A percentile compares a stretch with the other conserved stretches of the same genome.
Evolutionary conservation across 179 eudicot species (phyloP).

Genomic region (Pouteria campechiana): DNA sequence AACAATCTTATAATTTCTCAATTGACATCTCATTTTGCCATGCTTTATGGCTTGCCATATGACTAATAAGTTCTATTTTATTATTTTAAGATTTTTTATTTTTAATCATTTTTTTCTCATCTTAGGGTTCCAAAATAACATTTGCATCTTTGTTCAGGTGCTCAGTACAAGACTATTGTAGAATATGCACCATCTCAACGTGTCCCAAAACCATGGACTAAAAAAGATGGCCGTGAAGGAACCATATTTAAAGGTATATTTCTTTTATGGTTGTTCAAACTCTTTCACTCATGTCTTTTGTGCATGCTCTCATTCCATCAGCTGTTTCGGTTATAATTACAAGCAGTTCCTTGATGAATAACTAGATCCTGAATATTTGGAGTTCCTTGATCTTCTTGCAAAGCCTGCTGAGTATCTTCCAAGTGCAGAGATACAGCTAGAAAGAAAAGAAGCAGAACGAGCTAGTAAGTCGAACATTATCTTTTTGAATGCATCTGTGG

Average conservation of each 20-base stretch:
- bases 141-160: no score
- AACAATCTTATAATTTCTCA: no score
- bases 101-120: no score
- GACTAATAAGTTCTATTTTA: no score
- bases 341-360: background rate
- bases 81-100: no score
- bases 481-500: background rate
- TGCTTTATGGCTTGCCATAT: background rate
- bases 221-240: constrained; percentile 97
- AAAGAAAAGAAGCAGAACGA: constrained; percentile 86
- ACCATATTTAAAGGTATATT: constrained; percentile 72
- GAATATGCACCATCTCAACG: constrained; percentile 96
- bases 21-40: no score
- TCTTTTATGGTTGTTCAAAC: no score
- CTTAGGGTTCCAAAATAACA: no score
- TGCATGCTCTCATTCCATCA: background rate
- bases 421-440: constrained; percentile 93
- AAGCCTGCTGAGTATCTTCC: constrained; percentile 96
- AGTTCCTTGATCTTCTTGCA: constrained; percentile 65
- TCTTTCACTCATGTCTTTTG: background rate
- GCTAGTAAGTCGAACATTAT: constrained; percentile 40
- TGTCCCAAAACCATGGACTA: constrained; percentile 59
- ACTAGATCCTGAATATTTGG: constrained; percentile 76
- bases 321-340: background rate
- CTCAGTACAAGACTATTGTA: constrained; percentile 66